phyloP scores from a whole-genome alignment of 192 early-diverging fungal species.

The Ramicandelaber brevisporus region DNA sequence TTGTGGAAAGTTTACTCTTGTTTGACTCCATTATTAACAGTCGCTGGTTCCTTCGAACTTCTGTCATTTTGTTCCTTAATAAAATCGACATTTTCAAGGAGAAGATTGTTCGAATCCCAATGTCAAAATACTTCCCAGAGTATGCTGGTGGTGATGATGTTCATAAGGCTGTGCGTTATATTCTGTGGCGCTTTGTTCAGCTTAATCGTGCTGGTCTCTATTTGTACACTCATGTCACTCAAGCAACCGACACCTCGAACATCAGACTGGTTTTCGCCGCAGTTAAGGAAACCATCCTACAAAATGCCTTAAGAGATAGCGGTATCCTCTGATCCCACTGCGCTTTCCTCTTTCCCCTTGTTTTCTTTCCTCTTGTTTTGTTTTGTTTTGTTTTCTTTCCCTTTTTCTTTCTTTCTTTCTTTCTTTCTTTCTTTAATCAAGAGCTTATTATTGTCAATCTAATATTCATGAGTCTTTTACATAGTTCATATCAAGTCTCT shows the following conservation, averaged over 20 bases:
- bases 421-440: not conserved
- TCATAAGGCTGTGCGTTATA: conserved; percentile 64
- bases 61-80: conserved; percentile 84
- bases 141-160: conserved; percentile 53
- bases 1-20: conserved; percentile 69
- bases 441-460: not conserved
- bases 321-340: conserved; percentile 27
- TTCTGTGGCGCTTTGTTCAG: conserved; percentile 71
- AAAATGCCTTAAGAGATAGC: conserved; percentile 56
- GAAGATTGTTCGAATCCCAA: conserved; percentile 50
- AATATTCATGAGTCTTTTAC: too few relatives aligned
- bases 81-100: conserved; percentile 72
- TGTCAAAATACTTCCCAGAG: conserved; percentile 70
- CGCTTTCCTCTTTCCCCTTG: not conserved
- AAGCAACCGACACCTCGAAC: conserved; percentile 80
- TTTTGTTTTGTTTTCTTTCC: not conserved
- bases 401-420: not conserved
- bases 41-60: conserved; percentile 74
- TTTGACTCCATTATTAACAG: conserved; percentile 85
- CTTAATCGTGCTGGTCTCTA: conserved; percentile 55
- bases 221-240: conserved; percentile 71
- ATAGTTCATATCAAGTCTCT: too few relatives aligned
- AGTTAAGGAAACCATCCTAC: conserved; percentile 76
- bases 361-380: not conserved
- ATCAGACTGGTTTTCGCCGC: conserved; percentile 74